Base-by-base conservation (phyloP, 148 eudicot species). In the Rhododendron williamsianum region DNA sequence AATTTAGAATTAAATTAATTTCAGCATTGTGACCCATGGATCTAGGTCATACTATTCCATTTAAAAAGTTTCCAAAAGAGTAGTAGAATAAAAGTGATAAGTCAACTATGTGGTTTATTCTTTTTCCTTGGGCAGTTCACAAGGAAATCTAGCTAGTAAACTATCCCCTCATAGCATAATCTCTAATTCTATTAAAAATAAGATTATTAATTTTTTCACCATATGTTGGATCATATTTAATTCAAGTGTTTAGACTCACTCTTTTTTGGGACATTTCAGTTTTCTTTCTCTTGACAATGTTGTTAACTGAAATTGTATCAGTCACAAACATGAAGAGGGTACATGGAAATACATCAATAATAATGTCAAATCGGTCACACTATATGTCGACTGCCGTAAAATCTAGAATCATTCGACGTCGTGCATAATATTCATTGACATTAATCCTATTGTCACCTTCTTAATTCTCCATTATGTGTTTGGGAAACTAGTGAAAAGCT, bases 111-210 rank as follows among this genome's bases (percentile, higher is more conserved):
- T 27, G 86, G 74, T 52, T 84, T 49, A 41, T 51, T 87, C 84
- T 52, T 86, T 87, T 83, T 87, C 84, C 86, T 87, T 80, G 86
- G 89, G 86, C 89, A 87, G 89, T 84, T 84, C 86, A 87, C 80
- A 83, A 56, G 86, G 80, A 71, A 38, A 83, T 87, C 88, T 52
- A 25, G 73, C 12, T 67, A 52, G 36, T 63, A 18, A 56, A 83
- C 83, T 83, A 69, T 79, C 80, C 41, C 88, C 73, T 65, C 84
- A 45, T 76, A 51, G 35, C 79, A 87, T 83, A 87, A 23, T 65
- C 36, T 35, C 71, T 27, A 27, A 27, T 27, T 27, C 27, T 3
- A 65, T 23, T n/a, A 9, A n/a, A 65, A 4, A n/a, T 65, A n/a
- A n/a, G 27, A 6, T 58, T 65, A 8, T 65, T 27, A 27, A 27